Percentiles rank a stretch among this genome's conserved stretches.
phyloP scores from a whole-genome alignment of 2,329 filamentous ascomycete genomes.

The Chaetomium sp. region DNA sequence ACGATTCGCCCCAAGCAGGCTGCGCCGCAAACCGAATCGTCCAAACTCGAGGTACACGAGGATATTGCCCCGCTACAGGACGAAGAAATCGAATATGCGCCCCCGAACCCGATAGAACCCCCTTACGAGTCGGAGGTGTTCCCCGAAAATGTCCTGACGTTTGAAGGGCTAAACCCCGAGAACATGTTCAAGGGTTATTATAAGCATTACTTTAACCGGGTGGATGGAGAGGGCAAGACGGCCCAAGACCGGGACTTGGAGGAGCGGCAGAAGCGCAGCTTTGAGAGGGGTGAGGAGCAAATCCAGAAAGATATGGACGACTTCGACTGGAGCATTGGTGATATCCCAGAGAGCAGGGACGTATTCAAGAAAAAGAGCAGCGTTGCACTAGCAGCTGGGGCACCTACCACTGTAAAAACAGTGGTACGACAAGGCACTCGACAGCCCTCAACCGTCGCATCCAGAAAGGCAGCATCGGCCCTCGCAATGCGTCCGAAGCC shows the following conservation, averaged over 20 bases:
- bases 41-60: conserved; percentile 58
- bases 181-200: conserved; percentile 58
- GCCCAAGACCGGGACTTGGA: conserved; percentile 55
- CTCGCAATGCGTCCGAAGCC: conserved; percentile 36
- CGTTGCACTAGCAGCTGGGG: conserved; percentile 16
- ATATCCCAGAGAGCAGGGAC: conserved; percentile 45
- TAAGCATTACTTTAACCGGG: conserved; percentile 52
- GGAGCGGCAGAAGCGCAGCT: conserved; percentile 42
- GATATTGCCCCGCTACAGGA: conserved; percentile 48
- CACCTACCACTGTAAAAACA: conserved; percentile 18
- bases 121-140: conserved; percentile 66
- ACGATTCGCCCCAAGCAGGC: conserved; percentile 54
- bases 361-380: conserved; percentile 29
- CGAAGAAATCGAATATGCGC: conserved; percentile 84
- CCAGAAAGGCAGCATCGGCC: conserved; percentile 49
- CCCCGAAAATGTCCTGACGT: conserved; percentile 49
- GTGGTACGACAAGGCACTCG: conserved; percentile 11
- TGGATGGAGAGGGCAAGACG: conserved; percentile 62
- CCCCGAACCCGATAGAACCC: conserved; percentile 61
- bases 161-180: conserved; percentile 50
- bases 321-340: conserved; percentile 53
- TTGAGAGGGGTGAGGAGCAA: conserved; percentile 56
- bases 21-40: conserved; percentile 43
- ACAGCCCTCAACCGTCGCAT: conserved; percentile 44
- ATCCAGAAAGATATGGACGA: conserved; percentile 61